Evolutionary conservation across 2,329 filamentous ascomycete genomes (phyloP).

Genomic region (Cordyceps sp.): DNA sequence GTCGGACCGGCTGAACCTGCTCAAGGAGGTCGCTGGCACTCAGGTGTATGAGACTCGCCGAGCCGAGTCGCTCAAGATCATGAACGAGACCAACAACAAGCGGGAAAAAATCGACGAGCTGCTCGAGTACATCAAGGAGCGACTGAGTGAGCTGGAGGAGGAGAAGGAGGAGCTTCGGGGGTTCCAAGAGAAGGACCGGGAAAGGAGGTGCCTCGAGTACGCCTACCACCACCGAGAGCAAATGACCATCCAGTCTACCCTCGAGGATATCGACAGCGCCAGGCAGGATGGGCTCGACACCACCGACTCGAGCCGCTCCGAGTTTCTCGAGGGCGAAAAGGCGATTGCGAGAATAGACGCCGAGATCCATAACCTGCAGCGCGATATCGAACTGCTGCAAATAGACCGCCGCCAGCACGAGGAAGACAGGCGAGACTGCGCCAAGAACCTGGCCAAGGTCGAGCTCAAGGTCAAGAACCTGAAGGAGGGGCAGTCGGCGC

Average conservation of each 20-base stretch:
- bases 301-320: constrained; percentile 63
- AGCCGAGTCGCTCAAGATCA: constrained; percentile 86
- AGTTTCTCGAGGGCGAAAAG: constrained; percentile 64
- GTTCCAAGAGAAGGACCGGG: constrained; percentile 88
- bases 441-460: constrained; percentile 65
- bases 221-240: constrained; percentile 88
- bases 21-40: constrained; percentile 97
- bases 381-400: constrained; percentile 68
- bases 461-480: constrained; percentile 75
- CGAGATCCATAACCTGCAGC: constrained; percentile 63
- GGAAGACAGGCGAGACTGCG: constrained; percentile 70
- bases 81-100: constrained; percentile 93
- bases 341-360: constrained; percentile 61
- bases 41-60: constrained; percentile 91
- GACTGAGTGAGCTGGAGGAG: constrained; percentile 78
- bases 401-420: constrained; percentile 80
- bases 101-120: constrained; percentile 86
- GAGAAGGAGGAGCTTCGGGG: constrained; percentile 91
- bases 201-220: constrained; percentile 84
- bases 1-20: constrained; percentile 66
- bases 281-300: constrained; percentile 71
- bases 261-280: constrained; percentile 70
- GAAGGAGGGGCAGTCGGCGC: constrained; percentile 63
- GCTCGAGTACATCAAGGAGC: constrained; percentile 79
- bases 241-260: constrained; percentile 54